Evolutionary conservation across 2,329 filamentous ascomycete species (phyloP).

Genomic region (Talaromyces sp.): DNA sequence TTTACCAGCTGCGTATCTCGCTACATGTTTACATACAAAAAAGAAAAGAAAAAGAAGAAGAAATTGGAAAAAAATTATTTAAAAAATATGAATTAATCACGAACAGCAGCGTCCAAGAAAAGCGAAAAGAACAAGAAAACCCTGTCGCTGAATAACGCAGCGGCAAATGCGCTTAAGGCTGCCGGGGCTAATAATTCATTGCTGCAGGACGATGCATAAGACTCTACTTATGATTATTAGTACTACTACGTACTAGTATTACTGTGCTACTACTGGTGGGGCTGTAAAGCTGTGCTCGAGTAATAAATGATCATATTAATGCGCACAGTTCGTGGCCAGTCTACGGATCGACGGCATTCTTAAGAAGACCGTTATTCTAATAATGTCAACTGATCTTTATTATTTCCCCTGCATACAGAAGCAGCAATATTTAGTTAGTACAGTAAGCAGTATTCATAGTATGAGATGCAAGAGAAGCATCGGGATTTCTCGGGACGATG

Average conservation of each 20-base stretch:
- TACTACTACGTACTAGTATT: not conserved
- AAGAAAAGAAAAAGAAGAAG: too few relatives aligned
- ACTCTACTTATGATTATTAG: too few relatives aligned
- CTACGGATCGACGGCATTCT: not conserved
- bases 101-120: not conserved
- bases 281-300: not conserved
- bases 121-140: not conserved
- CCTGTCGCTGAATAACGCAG: not conserved
- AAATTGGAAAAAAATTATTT: too few relatives aligned
- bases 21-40: too few relatives aligned
- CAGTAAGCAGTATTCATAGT: too few relatives aligned
- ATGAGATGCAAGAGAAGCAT: not conserved
- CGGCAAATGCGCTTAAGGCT: not conserved
- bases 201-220: not conserved
- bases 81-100: not conserved
- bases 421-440: too few relatives aligned
- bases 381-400: too few relatives aligned
- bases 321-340: not conserved
- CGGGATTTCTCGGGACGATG: not conserved
- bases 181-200: not conserved
- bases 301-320: not conserved
- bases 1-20: too few relatives aligned
- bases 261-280: not conserved
- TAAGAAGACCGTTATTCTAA: not conserved
- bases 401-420: not conserved